Evolutionary conservation across 108 stramenopile genomes (phyloP).

Genomic region (Skeletonema potamos): DNA sequence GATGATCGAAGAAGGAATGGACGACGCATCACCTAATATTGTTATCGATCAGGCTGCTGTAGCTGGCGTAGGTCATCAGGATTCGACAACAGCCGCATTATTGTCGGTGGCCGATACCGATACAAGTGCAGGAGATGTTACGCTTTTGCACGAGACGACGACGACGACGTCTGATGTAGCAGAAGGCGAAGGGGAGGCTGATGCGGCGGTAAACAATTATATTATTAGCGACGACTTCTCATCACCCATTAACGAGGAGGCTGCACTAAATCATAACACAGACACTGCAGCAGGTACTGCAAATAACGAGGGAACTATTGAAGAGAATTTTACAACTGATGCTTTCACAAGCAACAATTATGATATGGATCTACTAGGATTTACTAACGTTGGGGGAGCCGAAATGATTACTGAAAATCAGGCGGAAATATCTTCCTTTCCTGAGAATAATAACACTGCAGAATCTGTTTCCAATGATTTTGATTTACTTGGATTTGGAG

Average conservation of each 20-base stretch:
- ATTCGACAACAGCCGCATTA: not conserved
- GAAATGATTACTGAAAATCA: not conserved
- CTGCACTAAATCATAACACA: not conserved
- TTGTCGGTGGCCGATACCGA: no score
- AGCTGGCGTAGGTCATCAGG: not conserved
- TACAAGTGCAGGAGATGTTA: no score
- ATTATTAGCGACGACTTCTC: not conserved
- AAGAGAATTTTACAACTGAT: not conserved
- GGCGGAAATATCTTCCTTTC: not conserved
- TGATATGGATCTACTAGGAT: not conserved
- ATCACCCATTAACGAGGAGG: not conserved
- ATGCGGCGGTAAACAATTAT: no score
- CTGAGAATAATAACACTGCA: not conserved
- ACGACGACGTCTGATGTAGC: no score
- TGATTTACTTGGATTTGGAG: not conserved
- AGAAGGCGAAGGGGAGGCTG: no score
- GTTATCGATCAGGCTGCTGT: not conserved
- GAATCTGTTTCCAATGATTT: not conserved
- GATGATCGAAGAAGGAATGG: not conserved
- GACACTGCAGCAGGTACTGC: not conserved
- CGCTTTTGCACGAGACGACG: no score
- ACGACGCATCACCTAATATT: not conserved
- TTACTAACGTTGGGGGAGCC: not conserved
- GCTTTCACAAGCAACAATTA: not conserved
- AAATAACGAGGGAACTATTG: not conserved